phyloP scores from a whole-genome alignment of 2,329 filamentous ascomycete genomes.

The Trichophaea hybrida region DNA sequence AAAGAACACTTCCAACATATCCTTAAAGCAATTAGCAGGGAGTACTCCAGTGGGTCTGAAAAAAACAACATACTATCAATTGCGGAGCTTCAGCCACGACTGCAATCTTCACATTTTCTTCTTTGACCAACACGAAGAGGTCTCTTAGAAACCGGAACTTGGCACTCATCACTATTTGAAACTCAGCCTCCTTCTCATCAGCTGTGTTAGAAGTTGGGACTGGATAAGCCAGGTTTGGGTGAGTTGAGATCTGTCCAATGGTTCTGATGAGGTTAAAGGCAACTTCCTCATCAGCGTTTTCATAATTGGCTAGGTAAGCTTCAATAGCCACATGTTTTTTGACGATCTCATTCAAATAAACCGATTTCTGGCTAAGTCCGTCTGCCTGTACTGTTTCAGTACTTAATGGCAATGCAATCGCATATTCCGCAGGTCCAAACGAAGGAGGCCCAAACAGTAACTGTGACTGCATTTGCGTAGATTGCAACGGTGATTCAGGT shows the following conservation, averaged over 20 bases:
- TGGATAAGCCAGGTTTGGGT: conserved; percentile 11
- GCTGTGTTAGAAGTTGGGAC: neutral
- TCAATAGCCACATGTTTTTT: conserved; percentile 11
- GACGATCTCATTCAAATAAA: conserved; percentile 15
- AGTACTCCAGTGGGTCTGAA: neutral
- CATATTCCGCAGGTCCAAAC: conserved; percentile 9
- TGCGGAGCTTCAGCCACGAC: conserved; percentile 16
- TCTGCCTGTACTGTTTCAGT: conserved; percentile 6
- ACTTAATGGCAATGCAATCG: conserved; percentile 16
- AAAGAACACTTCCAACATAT: conserved; percentile 22
- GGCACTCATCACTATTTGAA: conserved; percentile 15
- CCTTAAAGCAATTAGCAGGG: conserved; percentile 6
- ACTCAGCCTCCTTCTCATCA: conserved; percentile 12
- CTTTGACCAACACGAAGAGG: conserved; percentile 13
- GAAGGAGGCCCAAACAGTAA: neutral
- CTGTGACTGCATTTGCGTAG: neutral
- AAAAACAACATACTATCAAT: conserved; percentile 14
- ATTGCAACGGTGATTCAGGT: neutral
- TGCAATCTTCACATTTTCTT: conserved; percentile 16
- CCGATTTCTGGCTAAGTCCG: conserved; percentile 14
- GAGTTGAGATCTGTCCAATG: conserved; percentile 11
- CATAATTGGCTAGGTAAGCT: conserved; percentile 7
- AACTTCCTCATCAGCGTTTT: conserved; percentile 3
- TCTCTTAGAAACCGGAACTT: conserved; percentile 21
- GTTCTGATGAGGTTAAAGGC: conserved; percentile 7